A percentile compares a stretch with the other conserved stretches of the same genome.
Conservation (phyloP, 495 filamentous ascomycete species). For the Hypoxylon fuscum region DNA sequence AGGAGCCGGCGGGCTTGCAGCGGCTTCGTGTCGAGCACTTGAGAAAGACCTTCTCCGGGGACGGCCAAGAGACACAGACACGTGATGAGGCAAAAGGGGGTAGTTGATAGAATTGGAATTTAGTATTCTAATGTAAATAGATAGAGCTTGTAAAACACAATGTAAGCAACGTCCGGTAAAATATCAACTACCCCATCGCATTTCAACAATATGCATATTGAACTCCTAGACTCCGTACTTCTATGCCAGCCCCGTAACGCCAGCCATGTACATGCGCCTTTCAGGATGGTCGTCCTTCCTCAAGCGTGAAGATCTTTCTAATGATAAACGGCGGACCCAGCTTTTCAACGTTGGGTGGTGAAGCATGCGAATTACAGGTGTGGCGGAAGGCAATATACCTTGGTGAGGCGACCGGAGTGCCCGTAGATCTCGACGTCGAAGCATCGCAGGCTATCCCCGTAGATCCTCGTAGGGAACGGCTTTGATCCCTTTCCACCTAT, state of each 20-base stretch:
- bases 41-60: conserved; percentile 25
- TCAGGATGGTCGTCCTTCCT: neutral
- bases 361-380: too few species aligned
- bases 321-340: too few species aligned
- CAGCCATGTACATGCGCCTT: conserved; percentile 13
- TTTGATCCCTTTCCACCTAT: neutral
- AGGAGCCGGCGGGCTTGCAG: conserved; percentile 53
- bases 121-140: too few species aligned
- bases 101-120: neutral
- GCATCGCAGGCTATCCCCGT: too few species aligned
- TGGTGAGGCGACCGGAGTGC: too few species aligned
- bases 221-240: conserved; percentile 38
- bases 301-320: neutral
- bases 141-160: conserved; percentile 14
- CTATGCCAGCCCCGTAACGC: conserved; percentile 32
- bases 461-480: too few species aligned
- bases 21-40: conserved; percentile 44
- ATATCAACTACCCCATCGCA: too few species aligned
- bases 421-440: too few species aligned
- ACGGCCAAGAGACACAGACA: neutral
- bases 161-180: neutral
- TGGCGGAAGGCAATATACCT: too few species aligned
- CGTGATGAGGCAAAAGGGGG: neutral
- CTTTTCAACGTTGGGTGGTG: too few species aligned
- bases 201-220: too few species aligned